Conservation (phyloP, 2,329 filamentous ascomycete genomes). For the Samsoniella hepiali region DNA sequence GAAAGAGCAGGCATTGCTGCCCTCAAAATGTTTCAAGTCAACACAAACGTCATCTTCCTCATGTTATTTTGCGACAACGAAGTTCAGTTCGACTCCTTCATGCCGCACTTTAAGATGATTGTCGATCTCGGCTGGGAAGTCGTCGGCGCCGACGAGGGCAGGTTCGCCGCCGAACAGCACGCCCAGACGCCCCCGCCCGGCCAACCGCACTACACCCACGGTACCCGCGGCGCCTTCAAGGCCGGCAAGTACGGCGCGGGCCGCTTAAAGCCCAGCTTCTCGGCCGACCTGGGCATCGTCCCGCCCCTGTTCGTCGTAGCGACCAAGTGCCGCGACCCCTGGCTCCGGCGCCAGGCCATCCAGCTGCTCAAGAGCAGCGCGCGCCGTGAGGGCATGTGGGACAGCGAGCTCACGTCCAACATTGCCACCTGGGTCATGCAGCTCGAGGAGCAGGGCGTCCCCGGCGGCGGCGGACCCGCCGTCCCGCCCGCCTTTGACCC, state of each 20-base stretch:
- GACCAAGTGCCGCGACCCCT: slow-evolving; percentile 60
- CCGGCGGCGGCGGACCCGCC: neutral
- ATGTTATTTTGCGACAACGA: slow-evolving; percentile 61
- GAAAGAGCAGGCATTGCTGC: slow-evolving; percentile 59
- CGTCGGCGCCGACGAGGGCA: slow-evolving; percentile 54
- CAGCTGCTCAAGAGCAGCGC: slow-evolving; percentile 57
- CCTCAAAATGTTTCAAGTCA: slow-evolving; percentile 61
- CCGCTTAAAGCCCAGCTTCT: slow-evolving; percentile 61
- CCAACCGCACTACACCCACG: neutral
- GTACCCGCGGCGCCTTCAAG: slow-evolving; percentile 34
- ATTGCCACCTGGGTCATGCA: slow-evolving; percentile 55
- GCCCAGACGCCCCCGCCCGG: neutral
- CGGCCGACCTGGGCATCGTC: slow-evolving; percentile 61
- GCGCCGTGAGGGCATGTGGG: slow-evolving; percentile 67
- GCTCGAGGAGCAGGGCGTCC: slow-evolving; percentile 45
- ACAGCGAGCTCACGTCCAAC: slow-evolving; percentile 55
- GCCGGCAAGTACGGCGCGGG: slow-evolving; percentile 42
- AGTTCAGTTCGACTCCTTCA: slow-evolving; percentile 55
- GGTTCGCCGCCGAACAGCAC: slow-evolving; percentile 45
- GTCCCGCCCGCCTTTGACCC: slow-evolving; percentile 32
- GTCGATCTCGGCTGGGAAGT: slow-evolving; percentile 57
- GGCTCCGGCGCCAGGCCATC: slow-evolving; percentile 57
- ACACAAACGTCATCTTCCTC: slow-evolving; percentile 53
- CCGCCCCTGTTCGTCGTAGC: slow-evolving; percentile 64
- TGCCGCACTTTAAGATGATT: slow-evolving; percentile 50